Base-by-base conservation (phyloP, 306 rosid genomes). In the Alnus glutinosa region DNA sequence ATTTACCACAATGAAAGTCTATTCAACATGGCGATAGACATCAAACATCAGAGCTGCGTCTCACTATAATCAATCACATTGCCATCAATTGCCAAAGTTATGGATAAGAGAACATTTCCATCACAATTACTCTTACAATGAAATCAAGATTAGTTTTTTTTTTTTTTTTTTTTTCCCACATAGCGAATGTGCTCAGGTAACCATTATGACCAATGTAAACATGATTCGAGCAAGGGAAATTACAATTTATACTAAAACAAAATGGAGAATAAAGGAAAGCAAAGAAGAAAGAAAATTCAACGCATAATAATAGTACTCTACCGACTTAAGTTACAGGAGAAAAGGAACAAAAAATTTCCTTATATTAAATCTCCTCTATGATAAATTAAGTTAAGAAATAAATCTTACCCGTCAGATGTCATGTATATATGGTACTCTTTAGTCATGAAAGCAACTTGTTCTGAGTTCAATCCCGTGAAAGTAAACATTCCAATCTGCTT, bases 401-500 rank as follows among this genome's bases (percentile, higher is more conserved):
- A 55, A 76, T 81, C 16, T 44, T 76, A 96, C 99, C 99, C 99
- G 79, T 93, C 99, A 71, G 98, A 93, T 36, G 99, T 96, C 98
- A 96, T 83, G 89, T 93, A 96, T 57, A 96, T 83, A 74, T 96
- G 99, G 81, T 83, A 93, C 82, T 96, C 99, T 42, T 85, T 91
- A 34, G 93, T 96, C 98, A 96, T 91, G 89, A 96, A 91, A 74
- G 93, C 81, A 86, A 93, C 99, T 85, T 96, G 98, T 78, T 88
- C 87, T 0, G 92, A 5, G 85, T 91, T 90, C 89, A 96, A 89
- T 78, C 99, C 98, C 9, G 99, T 93, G 88, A 96, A 96, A 23
- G 98, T 96, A 78, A 93, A 96, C 99, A 93, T 96, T 59, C 98
- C 99, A 68, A 96, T 96, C 91, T 93, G 98, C 85, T 93, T 96